Conservation (phyloP, 1,139 yeast species). For the Geotrichum armillariae region DNA sequence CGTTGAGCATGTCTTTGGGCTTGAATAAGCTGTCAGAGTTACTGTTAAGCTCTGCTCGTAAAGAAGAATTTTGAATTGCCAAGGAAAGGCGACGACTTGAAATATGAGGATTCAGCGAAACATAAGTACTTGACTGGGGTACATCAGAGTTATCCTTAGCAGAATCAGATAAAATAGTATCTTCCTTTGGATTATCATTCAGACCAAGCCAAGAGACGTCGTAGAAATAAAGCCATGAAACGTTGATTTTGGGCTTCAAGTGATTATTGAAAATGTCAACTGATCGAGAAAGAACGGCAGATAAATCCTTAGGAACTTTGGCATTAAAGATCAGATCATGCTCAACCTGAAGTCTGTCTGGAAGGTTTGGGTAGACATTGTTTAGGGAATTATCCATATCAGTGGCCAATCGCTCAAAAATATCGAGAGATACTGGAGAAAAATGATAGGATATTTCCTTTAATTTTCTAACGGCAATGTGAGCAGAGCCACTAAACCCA, state of each 20-base stretch:
- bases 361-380: conserved; percentile 26
- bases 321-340: conserved; percentile 70
- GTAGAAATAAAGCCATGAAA: conserved; percentile 57
- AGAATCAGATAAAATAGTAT: no score
- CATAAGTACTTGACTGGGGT: not conserved
- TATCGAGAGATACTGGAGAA: conserved; percentile 57
- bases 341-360: conserved; percentile 48
- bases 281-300: conserved; percentile 41
- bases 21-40: not conserved
- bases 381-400: conserved; percentile 50
- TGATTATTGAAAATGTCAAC: conserved; percentile 36
- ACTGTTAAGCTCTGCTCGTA: not conserved
- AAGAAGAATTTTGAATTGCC: not conserved
- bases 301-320: conserved; percentile 50
- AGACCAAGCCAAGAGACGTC: conserved; percentile 71
- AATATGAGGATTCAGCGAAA: not conserved
- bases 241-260: conserved; percentile 35
- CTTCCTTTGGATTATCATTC: no score
- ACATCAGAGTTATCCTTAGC: not conserved
- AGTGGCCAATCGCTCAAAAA: conserved; percentile 62
- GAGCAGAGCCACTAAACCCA: conserved; percentile 27
- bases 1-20: not conserved
- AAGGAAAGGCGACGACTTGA: conserved; percentile 3
- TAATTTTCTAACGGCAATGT: conserved; percentile 38
- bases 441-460: conserved; percentile 50